phyloP scores from a whole-genome alignment of 148 eudicot genomes.

The Cornus florida region DNA sequence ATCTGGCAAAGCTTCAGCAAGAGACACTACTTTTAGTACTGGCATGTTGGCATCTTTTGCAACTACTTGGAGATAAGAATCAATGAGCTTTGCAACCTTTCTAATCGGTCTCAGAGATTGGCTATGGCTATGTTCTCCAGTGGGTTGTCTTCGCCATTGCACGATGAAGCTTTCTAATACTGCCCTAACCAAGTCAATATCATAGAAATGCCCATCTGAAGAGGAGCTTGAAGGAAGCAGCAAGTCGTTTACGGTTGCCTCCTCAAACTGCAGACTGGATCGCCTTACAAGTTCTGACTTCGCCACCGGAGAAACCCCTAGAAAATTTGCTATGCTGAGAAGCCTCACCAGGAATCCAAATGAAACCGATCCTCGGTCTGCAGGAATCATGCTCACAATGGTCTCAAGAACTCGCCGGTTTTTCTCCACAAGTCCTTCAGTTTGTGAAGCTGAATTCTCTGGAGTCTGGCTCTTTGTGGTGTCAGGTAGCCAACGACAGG shows the following conservation, averaged over 20 bases:
- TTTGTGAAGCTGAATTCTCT: slow-evolving; percentile 24
- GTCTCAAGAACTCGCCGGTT: slow-evolving; percentile 42
- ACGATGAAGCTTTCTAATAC: slow-evolving; percentile 49
- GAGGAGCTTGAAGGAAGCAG: slow-evolving; percentile 21
- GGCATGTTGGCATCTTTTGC: slow-evolving; percentile 36
- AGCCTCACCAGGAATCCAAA: slow-evolving; percentile 53
- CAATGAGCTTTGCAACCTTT: slow-evolving; percentile 45
- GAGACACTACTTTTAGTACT: slow-evolving; percentile 32
- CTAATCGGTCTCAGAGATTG: slow-evolving; percentile 18
- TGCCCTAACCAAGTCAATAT: slow-evolving; percentile 41
- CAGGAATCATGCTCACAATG: slow-evolving; percentile 47
- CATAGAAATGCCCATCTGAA: slow-evolving; percentile 10
- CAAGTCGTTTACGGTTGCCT: slow-evolving; percentile 46
- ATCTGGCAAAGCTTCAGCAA: slow-evolving; percentile 51
- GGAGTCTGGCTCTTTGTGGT: slow-evolving; percentile 20
- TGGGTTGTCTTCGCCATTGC: slow-evolving; percentile 37
- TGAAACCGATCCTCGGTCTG: slow-evolving; percentile 48
- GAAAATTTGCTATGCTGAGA: slow-evolving; percentile 26
- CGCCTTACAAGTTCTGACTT: slow-evolving; percentile 50
- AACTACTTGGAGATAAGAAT: slow-evolving; percentile 47
- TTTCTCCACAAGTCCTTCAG: slow-evolving; percentile 18
- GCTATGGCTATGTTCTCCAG: slow-evolving; percentile 4
- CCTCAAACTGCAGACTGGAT: slow-evolving; percentile 46
- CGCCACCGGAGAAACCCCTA: slow-evolving; percentile 35
- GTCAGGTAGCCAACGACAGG: slow-evolving; percentile 48